Conservation (phyloP, 768 basidiomycete genomes). For the Pholiota conissans region DNA sequence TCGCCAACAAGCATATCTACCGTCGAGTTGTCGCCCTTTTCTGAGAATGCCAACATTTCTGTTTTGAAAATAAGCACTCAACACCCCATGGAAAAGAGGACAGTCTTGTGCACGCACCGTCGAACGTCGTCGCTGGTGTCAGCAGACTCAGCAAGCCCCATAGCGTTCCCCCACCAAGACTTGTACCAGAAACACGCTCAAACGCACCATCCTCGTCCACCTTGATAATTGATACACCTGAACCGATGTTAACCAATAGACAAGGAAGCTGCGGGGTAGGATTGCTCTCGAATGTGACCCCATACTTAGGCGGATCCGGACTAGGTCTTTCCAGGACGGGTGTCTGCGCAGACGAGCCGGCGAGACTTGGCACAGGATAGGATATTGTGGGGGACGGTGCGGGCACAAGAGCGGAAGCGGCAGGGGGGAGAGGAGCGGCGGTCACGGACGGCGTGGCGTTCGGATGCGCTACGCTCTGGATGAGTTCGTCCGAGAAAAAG, state of each 20-base stretch:
- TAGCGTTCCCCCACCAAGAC: slow-evolving; percentile 93
- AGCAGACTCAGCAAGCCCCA: slow-evolving; percentile 95
- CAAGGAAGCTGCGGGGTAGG: slow-evolving; percentile 92
- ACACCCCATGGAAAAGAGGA: neutral
- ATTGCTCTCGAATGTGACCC: slow-evolving; percentile 83
- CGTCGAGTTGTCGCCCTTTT: slow-evolving; percentile 87
- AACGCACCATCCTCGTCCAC: slow-evolving; percentile 94
- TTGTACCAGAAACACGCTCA: slow-evolving; percentile 96
- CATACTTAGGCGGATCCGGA: slow-evolving; percentile 86
- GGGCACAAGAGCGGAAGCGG: neutral
- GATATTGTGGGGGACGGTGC: slow-evolving; percentile 6
- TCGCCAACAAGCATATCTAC: slow-evolving; percentile 99
- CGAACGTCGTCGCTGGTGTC: slow-evolving; percentile 94
- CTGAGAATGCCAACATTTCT: slow-evolving; percentile 97
- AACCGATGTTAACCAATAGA: slow-evolving; percentile 96
- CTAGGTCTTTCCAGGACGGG: slow-evolving; percentile 74
- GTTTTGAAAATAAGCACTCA: slow-evolving; percentile 12
- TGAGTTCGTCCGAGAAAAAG: slow-evolving; percentile 97
- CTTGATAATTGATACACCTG: slow-evolving; percentile 96
- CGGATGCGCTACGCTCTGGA: slow-evolving; percentile 57
- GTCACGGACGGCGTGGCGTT: slow-evolving; percentile 11
- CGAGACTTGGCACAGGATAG: slow-evolving; percentile 2
- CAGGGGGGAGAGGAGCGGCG: slow-evolving; percentile 3
- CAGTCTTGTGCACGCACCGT: slow-evolving; percentile 63
- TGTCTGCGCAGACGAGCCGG: neutral